Evolutionary conservation across 768 basidiomycete genomes (phyloP).

Genomic region (Podaxis sp.): DNA sequence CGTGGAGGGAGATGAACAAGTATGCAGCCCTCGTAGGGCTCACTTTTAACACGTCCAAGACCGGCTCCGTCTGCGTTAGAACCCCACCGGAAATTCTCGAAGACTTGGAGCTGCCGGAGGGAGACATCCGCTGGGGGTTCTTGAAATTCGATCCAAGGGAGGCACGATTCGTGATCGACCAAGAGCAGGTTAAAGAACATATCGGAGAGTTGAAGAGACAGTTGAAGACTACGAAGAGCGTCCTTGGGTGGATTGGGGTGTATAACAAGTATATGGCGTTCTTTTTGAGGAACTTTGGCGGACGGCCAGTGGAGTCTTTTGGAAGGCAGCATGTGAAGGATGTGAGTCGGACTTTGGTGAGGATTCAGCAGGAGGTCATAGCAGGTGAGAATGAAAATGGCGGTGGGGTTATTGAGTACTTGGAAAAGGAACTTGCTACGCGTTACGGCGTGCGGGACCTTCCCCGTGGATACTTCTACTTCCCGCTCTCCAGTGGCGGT

Average conservation of each 20-base stretch:
- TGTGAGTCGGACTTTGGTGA: constrained; percentile 25
- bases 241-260: constrained; percentile 34
- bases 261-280: constrained; percentile 38
- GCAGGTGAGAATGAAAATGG: not conserved
- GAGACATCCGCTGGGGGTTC: constrained; percentile 37
- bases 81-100: constrained; percentile 12
- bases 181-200: constrained; percentile 29
- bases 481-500: constrained; percentile 31
- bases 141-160: constrained; percentile 28
- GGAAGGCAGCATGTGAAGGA: constrained; percentile 27
- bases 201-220: constrained; percentile 34
- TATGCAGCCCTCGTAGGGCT: constrained; percentile 37
- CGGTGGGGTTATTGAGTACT: constrained; percentile 16
- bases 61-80: constrained; percentile 32
- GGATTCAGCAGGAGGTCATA: constrained; percentile 27
- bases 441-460: constrained; percentile 30
- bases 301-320: constrained; percentile 29
- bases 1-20: constrained; percentile 38
- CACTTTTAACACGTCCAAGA: constrained; percentile 37
- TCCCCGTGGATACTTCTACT: constrained; percentile 37
- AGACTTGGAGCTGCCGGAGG: constrained; percentile 22
- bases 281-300: constrained; percentile 31
- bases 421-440: constrained; percentile 20
- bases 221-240: constrained; percentile 28
- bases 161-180: constrained; percentile 31